Evolutionary conservation across 129 eudicot genomes (phyloP).

Genomic region (Solidago caesia): DNA sequence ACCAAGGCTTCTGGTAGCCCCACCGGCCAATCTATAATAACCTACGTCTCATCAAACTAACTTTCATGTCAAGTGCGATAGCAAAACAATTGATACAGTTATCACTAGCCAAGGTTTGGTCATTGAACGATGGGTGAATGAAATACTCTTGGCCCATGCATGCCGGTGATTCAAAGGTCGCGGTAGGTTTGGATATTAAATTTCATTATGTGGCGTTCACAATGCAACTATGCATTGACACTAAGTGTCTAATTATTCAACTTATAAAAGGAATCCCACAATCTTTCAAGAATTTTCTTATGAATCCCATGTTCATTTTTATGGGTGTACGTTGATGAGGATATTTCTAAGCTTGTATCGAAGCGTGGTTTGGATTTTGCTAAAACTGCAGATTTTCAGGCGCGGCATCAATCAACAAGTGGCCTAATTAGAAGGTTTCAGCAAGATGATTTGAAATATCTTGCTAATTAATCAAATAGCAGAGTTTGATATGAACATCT

Average conservation of each 20-base stretch:
- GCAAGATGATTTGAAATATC: background rate
- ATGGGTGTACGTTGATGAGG: background rate
- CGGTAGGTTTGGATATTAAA: too few relatives aligned
- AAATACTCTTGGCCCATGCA: too few relatives aligned
- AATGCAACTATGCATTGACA: constrained; percentile 19
- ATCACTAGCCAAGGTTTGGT: too few relatives aligned
- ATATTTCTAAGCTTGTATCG: background rate
- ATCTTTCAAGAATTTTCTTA: background rate
- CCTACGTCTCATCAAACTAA: too few relatives aligned
- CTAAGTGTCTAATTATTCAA: constrained; percentile 43
- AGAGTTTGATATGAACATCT: background rate
- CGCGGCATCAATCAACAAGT: background rate
- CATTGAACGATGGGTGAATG: too few relatives aligned
- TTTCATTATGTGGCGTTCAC: too few relatives aligned
- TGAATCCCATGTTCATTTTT: background rate
- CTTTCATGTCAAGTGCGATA: too few relatives aligned
- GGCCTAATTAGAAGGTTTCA: background rate
- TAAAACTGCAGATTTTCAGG: background rate
- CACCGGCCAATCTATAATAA: too few relatives aligned
- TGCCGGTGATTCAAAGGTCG: too few relatives aligned
- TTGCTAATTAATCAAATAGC: background rate
- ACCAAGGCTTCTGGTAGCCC: too few relatives aligned
- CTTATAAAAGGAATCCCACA: constrained; percentile 2
- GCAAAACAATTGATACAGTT: too few relatives aligned
- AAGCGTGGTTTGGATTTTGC: background rate